Base-by-base conservation (phyloP, 2,329 filamentous ascomycete genomes). In the Penicillium decumbens region DNA sequence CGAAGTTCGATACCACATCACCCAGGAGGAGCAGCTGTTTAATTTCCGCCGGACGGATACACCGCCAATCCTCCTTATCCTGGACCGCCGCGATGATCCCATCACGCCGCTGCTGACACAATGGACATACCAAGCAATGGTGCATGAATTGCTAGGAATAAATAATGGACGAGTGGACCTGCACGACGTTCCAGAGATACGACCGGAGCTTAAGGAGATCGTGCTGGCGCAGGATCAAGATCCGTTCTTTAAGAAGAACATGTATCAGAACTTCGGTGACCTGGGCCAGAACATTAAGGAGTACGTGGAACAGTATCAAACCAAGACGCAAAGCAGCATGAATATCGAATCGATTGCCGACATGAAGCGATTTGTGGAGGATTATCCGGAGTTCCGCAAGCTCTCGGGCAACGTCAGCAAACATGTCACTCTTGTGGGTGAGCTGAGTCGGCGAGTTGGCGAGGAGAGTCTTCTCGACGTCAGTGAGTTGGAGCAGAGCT, bases 101-200 rank as follows among this genome's bases (percentile, higher is more conserved):
- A 87, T 97, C 43, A 98, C 93, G 3, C 93, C 93, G 0, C 75
- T 98, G 9, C 79, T 98, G 42, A 95, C 90, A 2, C 93, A 98
- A 68, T 98, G 93, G 93, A 98, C 93, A 24, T 98, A 98, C 65
- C 93, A 98, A 72, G 93, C 93, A n/a, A 98, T 98, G 91, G 93
- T 98, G 0, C 93, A 98, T 67, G 93, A 98, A 65, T 75, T 97
- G 1, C 77, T 98, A 10, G 93, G 93, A 4, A 95, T 98, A 58
- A 82, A 88, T 50, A 97, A 97, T 67, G 93, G 93, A n/a, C 82
- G 92, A 43, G 93, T 98, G 0, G 87, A 95, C 65, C 77, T 98
- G 29, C 87, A 85, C 54, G 81, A 88, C 47, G 84, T 95, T 0
- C 88, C 88, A 10, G 90, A 95, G 47, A 82, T 95, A 48, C 80